Percentiles rank a stretch among this genome's conserved stretches.
Evolutionary conservation across 2,329 filamentous ascomycete species (phyloP).

Genomic region (Colletotrichum sp.): DNA sequence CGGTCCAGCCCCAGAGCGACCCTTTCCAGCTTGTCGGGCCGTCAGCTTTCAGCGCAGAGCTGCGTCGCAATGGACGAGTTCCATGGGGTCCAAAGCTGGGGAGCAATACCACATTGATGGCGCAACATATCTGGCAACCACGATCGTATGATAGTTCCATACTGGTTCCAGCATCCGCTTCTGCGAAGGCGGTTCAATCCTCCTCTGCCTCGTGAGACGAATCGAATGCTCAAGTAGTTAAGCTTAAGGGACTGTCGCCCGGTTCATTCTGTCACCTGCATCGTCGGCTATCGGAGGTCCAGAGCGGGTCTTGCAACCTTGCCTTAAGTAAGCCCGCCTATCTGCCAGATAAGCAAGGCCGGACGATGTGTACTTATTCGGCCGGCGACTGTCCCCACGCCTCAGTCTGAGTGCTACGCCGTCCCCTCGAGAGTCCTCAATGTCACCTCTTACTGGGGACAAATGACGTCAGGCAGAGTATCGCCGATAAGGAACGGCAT

Average conservation of each 20-base stretch:
- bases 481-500: neutral
- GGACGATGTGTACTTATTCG: neutral
- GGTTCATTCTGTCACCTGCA: neutral
- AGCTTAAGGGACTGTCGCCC: neutral
- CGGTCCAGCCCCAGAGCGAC: neutral
- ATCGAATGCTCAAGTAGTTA: neutral
- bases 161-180: neutral
- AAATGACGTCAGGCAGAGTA: constrained; percentile 15
- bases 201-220: neutral
- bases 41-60: neutral
- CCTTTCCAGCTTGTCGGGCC: neutral
- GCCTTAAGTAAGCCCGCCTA: neutral
- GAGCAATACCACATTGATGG: neutral
- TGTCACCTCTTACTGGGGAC: constrained; percentile 12
- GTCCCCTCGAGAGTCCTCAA: neutral
- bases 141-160: neutral
- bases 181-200: neutral
- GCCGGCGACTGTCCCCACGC: neutral
- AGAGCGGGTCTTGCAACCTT: neutral
- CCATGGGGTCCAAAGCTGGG: neutral
- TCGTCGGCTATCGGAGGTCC: constrained; percentile 12
- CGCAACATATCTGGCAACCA: neutral
- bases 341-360: neutral
- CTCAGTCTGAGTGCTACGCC: neutral
- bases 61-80: neutral